Conservation (phyloP, 139 green algal genomes). For the Yamagishiella unicocca region DNA sequence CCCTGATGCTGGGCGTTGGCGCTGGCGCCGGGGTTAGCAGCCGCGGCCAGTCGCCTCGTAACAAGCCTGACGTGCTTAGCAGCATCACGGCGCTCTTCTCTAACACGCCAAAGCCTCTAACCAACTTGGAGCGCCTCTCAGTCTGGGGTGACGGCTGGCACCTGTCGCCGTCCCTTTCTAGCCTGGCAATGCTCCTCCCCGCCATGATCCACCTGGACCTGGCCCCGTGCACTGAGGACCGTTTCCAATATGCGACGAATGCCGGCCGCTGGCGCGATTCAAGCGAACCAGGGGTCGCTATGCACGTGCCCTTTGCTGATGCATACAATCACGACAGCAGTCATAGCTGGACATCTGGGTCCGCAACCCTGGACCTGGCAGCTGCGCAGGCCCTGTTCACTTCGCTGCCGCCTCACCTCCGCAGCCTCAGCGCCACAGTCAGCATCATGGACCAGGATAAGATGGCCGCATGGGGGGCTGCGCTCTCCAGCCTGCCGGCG, state of each 20-base stretch:
- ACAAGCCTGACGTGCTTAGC: no score
- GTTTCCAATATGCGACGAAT: no score
- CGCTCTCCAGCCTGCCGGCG: background rate
- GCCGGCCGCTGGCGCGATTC: no score
- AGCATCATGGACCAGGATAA: background rate
- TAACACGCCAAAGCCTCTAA: no score
- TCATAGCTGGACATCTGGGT: no score
- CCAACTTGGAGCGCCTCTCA: background rate
- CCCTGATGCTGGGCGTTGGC: no score
- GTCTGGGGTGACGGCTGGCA: background rate
- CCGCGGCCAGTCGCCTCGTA: no score
- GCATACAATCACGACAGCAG: no score
- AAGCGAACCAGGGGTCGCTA: no score
- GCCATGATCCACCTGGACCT: constrained; percentile 5
- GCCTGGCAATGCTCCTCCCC: background rate
- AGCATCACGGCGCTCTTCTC: no score
- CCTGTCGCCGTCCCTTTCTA: background rate
- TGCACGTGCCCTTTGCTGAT: no score
- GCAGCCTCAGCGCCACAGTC: background rate
- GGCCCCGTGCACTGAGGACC: background rate
- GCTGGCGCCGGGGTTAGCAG: no score
- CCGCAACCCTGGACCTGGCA: background rate
- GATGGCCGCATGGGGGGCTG: background rate
- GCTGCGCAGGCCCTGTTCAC: background rate
- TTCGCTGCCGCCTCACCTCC: background rate